These are phyloP conservation scores for Ophiostoma himal-ulmi DNA, from an alignment of 2,329 filamentous ascomycete species.

Conservation along the genomic window DNA sequence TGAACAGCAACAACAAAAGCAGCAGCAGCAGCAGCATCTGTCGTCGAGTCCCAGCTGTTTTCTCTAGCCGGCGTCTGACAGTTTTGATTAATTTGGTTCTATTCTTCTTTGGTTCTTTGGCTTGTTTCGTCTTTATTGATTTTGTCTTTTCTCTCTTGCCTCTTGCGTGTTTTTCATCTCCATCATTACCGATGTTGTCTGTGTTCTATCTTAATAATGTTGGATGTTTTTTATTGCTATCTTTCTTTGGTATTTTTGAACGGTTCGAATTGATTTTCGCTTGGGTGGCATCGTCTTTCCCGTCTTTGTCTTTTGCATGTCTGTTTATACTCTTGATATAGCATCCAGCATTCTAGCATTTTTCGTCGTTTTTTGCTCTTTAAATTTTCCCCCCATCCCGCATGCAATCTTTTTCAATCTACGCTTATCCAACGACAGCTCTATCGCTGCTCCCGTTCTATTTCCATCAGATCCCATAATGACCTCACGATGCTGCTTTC, in stretches of 20 bases:
- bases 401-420: neutral
- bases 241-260: neutral
- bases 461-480: neutral
- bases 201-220: neutral
- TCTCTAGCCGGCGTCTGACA: slow-evolving; percentile 21
- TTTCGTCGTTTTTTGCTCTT: neutral
- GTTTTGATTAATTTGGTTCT: slow-evolving; percentile 3
- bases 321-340: neutral
- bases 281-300: neutral
- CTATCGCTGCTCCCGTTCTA: neutral
- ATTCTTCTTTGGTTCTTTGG: neutral
- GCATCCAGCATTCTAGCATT: neutral
- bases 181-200: neutral
- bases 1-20: neutral
- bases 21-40: slow-evolving; percentile 9
- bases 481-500: slow-evolving; percentile 9
- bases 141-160: neutral
- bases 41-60: slow-evolving; percentile 22
- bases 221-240: neutral
- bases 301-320: neutral
- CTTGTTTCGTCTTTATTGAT: neutral
- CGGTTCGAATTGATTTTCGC: neutral
- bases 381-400: neutral
- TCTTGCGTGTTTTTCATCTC: neutral
- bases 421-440: neutral